phyloP scores from a whole-genome alignment of 768 basidiomycete species.

The Kondoa subrosea region DNA sequence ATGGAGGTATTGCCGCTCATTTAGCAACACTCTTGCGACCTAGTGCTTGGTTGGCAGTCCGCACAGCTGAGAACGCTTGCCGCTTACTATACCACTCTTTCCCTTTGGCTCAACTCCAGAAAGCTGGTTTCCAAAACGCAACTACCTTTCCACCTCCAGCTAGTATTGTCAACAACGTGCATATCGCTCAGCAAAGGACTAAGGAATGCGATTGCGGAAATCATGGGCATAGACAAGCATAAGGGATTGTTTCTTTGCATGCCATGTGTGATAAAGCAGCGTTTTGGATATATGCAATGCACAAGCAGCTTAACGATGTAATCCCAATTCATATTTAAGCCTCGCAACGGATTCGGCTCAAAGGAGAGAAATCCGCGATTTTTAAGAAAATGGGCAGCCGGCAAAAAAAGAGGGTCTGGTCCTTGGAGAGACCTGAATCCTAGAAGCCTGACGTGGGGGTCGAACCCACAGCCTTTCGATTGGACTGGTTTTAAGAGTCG shows the following conservation, averaged over 20 bases:
- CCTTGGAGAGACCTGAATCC: no score
- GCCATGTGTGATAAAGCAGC: no score
- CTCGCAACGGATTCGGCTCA: not conserved
- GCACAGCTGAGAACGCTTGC: not conserved
- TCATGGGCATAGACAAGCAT: no score
- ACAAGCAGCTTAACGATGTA: not conserved
- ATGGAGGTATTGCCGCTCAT: not conserved
- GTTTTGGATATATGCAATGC: no score
- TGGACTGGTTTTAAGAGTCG: not conserved
- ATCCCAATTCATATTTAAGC: not conserved
- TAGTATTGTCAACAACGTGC: not conserved
- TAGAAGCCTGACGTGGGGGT: not conserved
- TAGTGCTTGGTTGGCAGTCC: not conserved
- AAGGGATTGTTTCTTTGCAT: no score
- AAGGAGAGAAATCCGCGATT: not conserved
- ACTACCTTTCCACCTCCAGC: not conserved
- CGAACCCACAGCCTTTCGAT: not conserved
- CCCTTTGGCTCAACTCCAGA: not conserved
- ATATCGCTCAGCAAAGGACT: not conserved
- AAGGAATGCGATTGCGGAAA: no score
- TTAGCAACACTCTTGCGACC: not conserved
- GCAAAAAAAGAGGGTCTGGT: not conserved
- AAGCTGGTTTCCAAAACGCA: not conserved
- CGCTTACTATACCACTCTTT: not conserved
- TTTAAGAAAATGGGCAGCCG: not conserved